These are phyloP conservation scores for Talaromyces funiculosus DNA, from an alignment of 2,329 filamentous ascomycete species.

Conservation along the genomic window DNA sequence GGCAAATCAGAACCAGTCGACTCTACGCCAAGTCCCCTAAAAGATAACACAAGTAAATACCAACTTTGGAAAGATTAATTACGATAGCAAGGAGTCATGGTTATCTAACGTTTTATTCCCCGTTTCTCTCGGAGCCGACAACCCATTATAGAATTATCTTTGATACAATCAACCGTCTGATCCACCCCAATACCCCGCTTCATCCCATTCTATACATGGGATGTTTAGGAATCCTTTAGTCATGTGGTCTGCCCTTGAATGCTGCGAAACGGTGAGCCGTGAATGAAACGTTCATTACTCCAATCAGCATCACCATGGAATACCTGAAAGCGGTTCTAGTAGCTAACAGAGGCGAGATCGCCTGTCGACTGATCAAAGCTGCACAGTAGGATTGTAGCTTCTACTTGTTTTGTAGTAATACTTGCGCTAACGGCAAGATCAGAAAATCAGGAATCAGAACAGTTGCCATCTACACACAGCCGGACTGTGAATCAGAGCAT, in stretches of 20 bases:
- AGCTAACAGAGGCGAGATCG: constrained; percentile 57
- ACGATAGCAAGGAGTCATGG: neutral
- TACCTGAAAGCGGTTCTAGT: constrained; percentile 40
- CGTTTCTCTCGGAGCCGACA: neutral
- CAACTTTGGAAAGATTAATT: neutral
- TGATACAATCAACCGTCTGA: neutral
- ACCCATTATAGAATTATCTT: neutral
- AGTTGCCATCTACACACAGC: constrained; percentile 54
- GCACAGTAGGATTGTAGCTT: constrained; percentile 31
- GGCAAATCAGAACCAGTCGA: neutral
- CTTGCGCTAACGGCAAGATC: neutral
- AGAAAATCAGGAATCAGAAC: constrained; percentile 45
- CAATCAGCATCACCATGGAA: neutral
- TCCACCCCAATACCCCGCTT: neutral
- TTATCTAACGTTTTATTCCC: neutral
- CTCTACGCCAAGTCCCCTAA: neutral
- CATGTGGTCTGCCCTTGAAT: neutral
- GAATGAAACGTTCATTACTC: no score
- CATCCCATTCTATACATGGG: neutral
- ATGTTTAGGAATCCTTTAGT: neutral
- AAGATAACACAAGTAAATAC: neutral
- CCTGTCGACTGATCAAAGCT: constrained; percentile 49
- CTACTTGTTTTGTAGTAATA: neutral
- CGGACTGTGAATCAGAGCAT: constrained; percentile 52
- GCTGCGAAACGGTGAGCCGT: neutral